These are phyloP conservation scores for Madurella mycetomatis DNA, from an alignment of 2,329 filamentous ascomycete genomes.

Conservation along the genomic window DNA sequence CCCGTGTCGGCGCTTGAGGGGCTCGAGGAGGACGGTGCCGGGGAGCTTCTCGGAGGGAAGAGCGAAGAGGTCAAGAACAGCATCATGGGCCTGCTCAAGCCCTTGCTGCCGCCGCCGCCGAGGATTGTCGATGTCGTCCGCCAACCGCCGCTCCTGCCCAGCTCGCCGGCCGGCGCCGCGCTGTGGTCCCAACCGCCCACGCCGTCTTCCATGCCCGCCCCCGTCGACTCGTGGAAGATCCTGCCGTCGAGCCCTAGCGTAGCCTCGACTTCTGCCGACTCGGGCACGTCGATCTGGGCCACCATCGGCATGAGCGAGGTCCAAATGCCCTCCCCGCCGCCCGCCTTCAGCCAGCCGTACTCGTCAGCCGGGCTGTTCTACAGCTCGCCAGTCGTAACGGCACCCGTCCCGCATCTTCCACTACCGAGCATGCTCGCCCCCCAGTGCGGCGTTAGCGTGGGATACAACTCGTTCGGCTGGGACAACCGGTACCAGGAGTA, in stretches of 20 bases:
- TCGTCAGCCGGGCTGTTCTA: slow-evolving; percentile 73
- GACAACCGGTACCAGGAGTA: slow-evolving; percentile 77
- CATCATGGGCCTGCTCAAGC: slow-evolving; percentile 80
- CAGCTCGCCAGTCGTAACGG: slow-evolving; percentile 69
- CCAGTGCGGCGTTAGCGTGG: slow-evolving; percentile 76
- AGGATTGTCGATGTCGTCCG: slow-evolving; percentile 85
- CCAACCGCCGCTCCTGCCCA: slow-evolving; percentile 79
- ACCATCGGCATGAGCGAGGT: slow-evolving; percentile 71
- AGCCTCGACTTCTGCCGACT: slow-evolving; percentile 65
- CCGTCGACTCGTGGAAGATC: slow-evolving; percentile 85
- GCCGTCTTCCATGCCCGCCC: slow-evolving; percentile 60
- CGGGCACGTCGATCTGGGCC: slow-evolving; percentile 68
- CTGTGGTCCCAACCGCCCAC: slow-evolving; percentile 77
- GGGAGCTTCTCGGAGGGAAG: slow-evolving; percentile 85
- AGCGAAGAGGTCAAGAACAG: slow-evolving; percentile 89
- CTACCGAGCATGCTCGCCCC: slow-evolving; percentile 82
- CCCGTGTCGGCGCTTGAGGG: slow-evolving; percentile 87
- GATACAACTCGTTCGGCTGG: slow-evolving; percentile 79
- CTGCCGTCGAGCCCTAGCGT: slow-evolving; percentile 83
- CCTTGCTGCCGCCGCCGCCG: slow-evolving; percentile 80
- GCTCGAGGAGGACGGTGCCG: slow-evolving; percentile 91
- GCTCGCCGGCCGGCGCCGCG: slow-evolving; percentile 65
- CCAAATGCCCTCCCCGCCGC: slow-evolving; percentile 71
- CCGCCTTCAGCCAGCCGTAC: slow-evolving; percentile 74
- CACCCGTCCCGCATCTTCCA: slow-evolving; percentile 71